phyloP scores from a whole-genome alignment of 371 early-diverging fungal genomes.

The Haplosporangium sp. region DNA sequence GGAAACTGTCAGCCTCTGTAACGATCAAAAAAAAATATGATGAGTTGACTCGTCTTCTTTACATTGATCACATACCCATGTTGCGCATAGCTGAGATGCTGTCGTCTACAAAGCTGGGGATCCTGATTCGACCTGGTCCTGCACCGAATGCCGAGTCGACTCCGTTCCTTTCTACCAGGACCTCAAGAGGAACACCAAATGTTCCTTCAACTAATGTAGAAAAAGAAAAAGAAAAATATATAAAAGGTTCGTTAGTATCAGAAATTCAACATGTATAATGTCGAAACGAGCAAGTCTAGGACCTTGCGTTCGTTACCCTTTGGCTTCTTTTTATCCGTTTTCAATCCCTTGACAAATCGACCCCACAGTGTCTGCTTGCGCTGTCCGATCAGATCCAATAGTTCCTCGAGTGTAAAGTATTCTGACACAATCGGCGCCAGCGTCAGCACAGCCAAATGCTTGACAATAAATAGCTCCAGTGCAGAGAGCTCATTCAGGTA shows the following conservation, averaged over 20 bases:
- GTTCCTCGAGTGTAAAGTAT: slow-evolving; percentile 73
- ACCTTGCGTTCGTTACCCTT: slow-evolving; percentile 72
- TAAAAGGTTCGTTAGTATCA: background rate
- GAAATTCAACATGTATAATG: background rate
- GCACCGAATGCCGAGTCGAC: slow-evolving; percentile 84
- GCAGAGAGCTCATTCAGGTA: slow-evolving; percentile 88
- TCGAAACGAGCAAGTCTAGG: slow-evolving; percentile 76
- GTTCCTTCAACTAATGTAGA: slow-evolving; percentile 69
- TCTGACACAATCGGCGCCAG: slow-evolving; percentile 81
- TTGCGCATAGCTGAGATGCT: slow-evolving; percentile 79
- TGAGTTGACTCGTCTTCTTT: slow-evolving; percentile 64
- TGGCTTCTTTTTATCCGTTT: slow-evolving; percentile 71
- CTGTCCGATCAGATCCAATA: slow-evolving; percentile 78
- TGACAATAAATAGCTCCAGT: slow-evolving; percentile 85
- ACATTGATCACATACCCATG: slow-evolving; percentile 72
- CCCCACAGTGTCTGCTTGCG: slow-evolving; percentile 80
- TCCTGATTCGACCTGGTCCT: slow-evolving; percentile 77
- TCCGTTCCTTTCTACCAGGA: slow-evolving; percentile 84
- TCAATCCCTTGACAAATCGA: slow-evolving; percentile 75
- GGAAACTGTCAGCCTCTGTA: slow-evolving; percentile 59
- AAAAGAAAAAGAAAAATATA: background rate
- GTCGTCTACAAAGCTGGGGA: slow-evolving; percentile 89
- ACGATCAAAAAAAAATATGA: slow-evolving; percentile 43
- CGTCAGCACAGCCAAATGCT: slow-evolving; percentile 85
- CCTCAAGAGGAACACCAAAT: slow-evolving; percentile 91